Base-by-base conservation (phyloP, 179 eudicot species). In the Silene noctiflora region DNA sequence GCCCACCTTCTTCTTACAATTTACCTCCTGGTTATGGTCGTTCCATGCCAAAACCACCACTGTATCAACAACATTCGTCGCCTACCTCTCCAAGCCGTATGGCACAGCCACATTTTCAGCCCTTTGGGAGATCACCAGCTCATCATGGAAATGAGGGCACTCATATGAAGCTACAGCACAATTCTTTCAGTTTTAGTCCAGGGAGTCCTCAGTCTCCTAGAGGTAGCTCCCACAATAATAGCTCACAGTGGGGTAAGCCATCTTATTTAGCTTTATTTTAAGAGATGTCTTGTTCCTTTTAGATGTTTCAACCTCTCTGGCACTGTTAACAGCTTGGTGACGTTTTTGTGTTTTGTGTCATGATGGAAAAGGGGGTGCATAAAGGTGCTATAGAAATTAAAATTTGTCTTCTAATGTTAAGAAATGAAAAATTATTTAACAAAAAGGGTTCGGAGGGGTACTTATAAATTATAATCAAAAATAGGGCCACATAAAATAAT, bases 31-130 rank as follows among this genome's bases (percentile, higher is more conserved):
- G 88, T 16, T 82, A 83, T 81, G 81, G 81, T 14, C 91, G 84
- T 72, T 85, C 87, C 51, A 75, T 82, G 79, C 33, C 91, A 44
- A 86, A 85, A 82, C 73, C 90, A 46, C 85, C 95, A 62, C 76
- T 77, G 80, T 83, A 82, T 42, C 67, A 82, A 74, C 85, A 87
- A 20, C 91, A 90, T 33, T 64, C 79, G 48, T 81, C 88, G n/a
- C 93, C 88, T 59, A 88, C 79, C 76, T 87, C 97, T 76, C 88
- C 86, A 31, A 90, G 91, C 73, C 93, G 91, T 73, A 82, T 93
- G 76, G 95, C 95, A n/a, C 97, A 92, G 81, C 91, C 82, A 16
- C 83, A 89, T 71, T 53, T 77, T 75, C 96, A 89, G 75, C 93
- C 86, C 79, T 87, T 84, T 71, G 91, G 91, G 67, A 85, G 91